A percentile compares a stretch with the other conserved stretches of the same genome.
Evolutionary conservation across 1,139 yeast species (phyloP).

Genomic region (Debaryomyces nepalensis): DNA sequence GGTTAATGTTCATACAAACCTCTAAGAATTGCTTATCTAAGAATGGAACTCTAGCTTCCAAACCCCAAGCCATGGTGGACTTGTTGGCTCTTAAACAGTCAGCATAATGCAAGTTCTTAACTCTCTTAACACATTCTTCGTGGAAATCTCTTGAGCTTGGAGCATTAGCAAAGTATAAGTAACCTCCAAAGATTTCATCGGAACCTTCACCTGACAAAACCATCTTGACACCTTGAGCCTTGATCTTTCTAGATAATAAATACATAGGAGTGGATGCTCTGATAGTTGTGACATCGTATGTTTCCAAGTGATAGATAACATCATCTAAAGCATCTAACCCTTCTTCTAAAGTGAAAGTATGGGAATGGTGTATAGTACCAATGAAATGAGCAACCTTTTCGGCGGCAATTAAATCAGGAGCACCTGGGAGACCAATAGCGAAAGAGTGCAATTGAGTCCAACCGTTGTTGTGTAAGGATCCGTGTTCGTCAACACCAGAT

Average conservation of each 20-base stretch:
- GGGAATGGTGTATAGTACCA: slow-evolving; percentile 97
- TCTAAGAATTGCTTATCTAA: slow-evolving; percentile 92
- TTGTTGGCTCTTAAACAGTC: slow-evolving; percentile 99
- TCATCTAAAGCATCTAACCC: slow-evolving; percentile 95
- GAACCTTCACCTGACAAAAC: slow-evolving; percentile 99
- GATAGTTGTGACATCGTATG: slow-evolving; percentile 97
- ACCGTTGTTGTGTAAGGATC: slow-evolving; percentile 77
- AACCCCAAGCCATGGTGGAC: slow-evolving; percentile 99
- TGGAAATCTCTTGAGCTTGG: slow-evolving; percentile 94
- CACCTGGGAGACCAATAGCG: slow-evolving; percentile 96
- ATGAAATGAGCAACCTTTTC: slow-evolving; percentile 93
- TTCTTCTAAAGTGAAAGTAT: slow-evolving; percentile 93
- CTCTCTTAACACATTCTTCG: slow-evolving; percentile 91
- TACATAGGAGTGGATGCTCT: slow-evolving; percentile 99
- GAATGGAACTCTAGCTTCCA: slow-evolving; percentile 99
- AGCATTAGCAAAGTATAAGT: slow-evolving; percentile 95
- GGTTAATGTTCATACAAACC: slow-evolving; percentile 92
- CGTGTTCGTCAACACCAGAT: slow-evolving; percentile 91
- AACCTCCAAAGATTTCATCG: slow-evolving; percentile 98
- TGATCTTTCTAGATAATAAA: slow-evolving; percentile 90
- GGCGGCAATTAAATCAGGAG: slow-evolving; percentile 97
- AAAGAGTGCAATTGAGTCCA: slow-evolving; percentile 92
- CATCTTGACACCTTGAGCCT: slow-evolving; percentile 99
- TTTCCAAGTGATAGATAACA: slow-evolving; percentile 93
- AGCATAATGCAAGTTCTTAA: slow-evolving; percentile 94